Evolutionary conservation across 129 eudicot species (phyloP).

Genomic region (Arctium minus): DNA sequence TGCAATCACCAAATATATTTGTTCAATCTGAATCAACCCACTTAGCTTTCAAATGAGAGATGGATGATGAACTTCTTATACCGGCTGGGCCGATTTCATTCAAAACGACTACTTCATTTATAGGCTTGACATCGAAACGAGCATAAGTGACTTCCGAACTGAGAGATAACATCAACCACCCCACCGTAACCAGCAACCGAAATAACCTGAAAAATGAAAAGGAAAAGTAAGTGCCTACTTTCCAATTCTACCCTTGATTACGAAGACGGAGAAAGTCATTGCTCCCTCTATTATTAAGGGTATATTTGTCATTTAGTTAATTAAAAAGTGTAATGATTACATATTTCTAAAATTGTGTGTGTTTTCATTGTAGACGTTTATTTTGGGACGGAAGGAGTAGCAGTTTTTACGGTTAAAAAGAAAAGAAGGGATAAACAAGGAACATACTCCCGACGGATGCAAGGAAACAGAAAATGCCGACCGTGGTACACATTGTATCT

Average conservation of each 20-base stretch:
- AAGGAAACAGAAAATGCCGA: slow-evolving; percentile 81
- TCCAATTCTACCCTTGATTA: neutral
- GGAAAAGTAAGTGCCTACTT: neutral
- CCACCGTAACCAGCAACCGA: slow-evolving; percentile 91
- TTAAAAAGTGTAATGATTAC: neutral
- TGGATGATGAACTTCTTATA: neutral
- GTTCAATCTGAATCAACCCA: neutral
- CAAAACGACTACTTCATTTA: slow-evolving; percentile 10
- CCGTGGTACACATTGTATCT: slow-evolving; percentile 75
- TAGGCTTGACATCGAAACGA: slow-evolving; percentile 50
- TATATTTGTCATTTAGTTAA: neutral
- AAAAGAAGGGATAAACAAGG: neutral
- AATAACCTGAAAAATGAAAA: slow-evolving; percentile 48
- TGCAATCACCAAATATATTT: neutral
- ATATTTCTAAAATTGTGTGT: too few species aligned
- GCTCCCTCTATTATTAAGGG: neutral
- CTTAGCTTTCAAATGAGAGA: neutral
- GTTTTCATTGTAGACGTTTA: neutral
- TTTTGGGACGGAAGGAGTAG: neutral
- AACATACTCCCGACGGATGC: slow-evolving; percentile 87
- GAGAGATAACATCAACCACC: slow-evolving; percentile 81
- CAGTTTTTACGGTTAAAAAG: neutral
- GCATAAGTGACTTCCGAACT: slow-evolving; percentile 85
- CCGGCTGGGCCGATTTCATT: neutral
- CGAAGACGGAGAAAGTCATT: neutral